Conservation (phyloP, 2,329 filamentous ascomycete species). For the Colletotrichum phormii region DNA sequence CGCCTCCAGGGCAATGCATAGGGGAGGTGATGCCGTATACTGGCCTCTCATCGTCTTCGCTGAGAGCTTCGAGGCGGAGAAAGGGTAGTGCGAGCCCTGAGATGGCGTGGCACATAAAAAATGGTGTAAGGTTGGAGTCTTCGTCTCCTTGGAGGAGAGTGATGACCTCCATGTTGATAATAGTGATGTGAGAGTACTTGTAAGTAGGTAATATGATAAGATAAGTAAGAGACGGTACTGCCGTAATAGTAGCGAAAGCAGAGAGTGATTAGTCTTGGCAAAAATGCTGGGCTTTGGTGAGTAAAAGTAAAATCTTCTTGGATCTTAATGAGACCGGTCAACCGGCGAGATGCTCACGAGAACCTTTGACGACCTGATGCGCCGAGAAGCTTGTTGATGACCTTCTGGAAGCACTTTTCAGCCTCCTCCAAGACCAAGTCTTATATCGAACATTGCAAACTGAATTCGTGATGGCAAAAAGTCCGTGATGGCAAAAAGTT, state of each 20-base stretch:
- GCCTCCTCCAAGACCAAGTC: neutral
- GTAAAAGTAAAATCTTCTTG: neutral
- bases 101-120: neutral
- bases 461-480: neutral
- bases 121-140: neutral
- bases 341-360: neutral
- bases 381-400: neutral
- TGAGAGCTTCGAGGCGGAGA: neutral
- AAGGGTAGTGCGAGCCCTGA: neutral
- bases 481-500: neutral
- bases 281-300: neutral
- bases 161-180: neutral
- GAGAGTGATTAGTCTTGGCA: neutral
- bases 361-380: neutral
- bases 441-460: constrained; percentile 2
- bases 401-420: neutral
- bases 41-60: neutral
- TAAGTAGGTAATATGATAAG: neutral
- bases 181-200: neutral
- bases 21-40: neutral
- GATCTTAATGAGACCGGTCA: neutral
- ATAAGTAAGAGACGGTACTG: neutral
- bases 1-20: neutral
- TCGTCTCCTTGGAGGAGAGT: neutral
- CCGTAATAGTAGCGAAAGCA: neutral